These are phyloP conservation scores for Tardiomyces depauwii DNA, from an alignment of 1,139 yeast genomes.

Conservation along the genomic window DNA sequence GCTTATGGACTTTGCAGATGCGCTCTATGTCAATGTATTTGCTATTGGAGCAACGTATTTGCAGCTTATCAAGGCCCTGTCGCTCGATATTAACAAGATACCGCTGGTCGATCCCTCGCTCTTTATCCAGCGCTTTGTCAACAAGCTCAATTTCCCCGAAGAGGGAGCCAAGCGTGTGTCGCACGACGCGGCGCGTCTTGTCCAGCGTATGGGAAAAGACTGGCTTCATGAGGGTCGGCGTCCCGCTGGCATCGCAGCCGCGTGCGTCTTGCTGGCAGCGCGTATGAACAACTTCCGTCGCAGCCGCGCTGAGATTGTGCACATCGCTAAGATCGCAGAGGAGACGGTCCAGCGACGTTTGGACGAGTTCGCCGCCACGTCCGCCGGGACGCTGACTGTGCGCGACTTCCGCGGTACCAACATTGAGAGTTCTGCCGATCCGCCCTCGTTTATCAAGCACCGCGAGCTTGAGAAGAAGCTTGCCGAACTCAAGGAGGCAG, in stretches of 20 bases:
- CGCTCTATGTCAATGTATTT: constrained; percentile 82
- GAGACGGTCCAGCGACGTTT: constrained; percentile 84
- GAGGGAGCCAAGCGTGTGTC: constrained; percentile 55
- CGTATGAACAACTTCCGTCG: constrained; percentile 29
- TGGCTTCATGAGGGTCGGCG: constrained; percentile 96
- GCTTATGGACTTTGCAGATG: constrained; percentile 88
- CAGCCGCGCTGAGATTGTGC: constrained; percentile 58
- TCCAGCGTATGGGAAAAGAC: constrained; percentile 84
- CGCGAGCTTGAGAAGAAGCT: constrained; percentile 17
- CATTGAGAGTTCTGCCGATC: constrained; percentile 44
- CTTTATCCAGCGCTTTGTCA: constrained; percentile 89
- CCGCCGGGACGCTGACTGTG: constrained; percentile 63
- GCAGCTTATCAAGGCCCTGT: constrained; percentile 75
- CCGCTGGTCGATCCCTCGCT: constrained; percentile 92
- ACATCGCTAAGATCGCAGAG: constrained; percentile 91
- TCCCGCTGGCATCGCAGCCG: constrained; percentile 98
- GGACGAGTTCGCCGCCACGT: constrained; percentile 74
- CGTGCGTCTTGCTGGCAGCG: constrained; percentile 50
- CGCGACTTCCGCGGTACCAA: constrained; percentile 52
- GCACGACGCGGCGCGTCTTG: constrained; percentile 75
- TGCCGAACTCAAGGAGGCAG: constrained; percentile 8
- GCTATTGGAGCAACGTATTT: constrained; percentile 93
- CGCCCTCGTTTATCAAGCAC: constrained; percentile 60
- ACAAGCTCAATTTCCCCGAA: constrained; percentile 65
- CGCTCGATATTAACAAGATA: constrained; percentile 48